phyloP scores from a whole-genome alignment of 345 rosid genomes.

The Rhodamnia argentea region DNA sequence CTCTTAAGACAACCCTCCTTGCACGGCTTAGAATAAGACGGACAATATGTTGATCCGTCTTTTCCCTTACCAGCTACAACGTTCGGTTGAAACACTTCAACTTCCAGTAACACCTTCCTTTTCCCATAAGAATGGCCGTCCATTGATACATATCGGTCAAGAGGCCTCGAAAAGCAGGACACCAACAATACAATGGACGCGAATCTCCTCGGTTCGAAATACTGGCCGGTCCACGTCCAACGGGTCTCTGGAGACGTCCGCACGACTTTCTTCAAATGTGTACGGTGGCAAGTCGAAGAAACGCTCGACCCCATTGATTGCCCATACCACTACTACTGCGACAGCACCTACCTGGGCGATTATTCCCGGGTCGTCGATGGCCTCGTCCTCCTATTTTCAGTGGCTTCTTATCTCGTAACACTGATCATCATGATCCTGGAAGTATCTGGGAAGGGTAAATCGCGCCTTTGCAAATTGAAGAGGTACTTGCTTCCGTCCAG shows the following conservation, averaged over 20 bases:
- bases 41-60: background rate
- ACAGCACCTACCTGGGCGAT: constrained; percentile 46
- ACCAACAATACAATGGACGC: background rate
- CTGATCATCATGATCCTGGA: constrained; percentile 28
- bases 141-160: background rate
- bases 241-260: constrained; percentile 16
- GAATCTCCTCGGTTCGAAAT: background rate
- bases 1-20: background rate
- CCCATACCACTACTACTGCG: constrained; percentile 80
- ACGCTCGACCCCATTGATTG: constrained; percentile 71
- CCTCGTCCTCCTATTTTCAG: constrained; percentile 26
- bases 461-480: constrained; percentile 18
- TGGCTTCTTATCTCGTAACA: constrained; percentile 34
- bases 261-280: constrained; percentile 55
- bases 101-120: background rate
- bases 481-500: constrained; percentile 61
- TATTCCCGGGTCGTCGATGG: constrained; percentile 39
- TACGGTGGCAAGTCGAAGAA: constrained; percentile 73
- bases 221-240: background rate
- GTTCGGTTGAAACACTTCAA: background rate
- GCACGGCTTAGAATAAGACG: background rate
- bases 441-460: constrained; percentile 16
- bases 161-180: background rate
- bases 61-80: background rate
- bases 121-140: background rate